Percentiles rank a stretch among this genome's conserved stretches.
Conservation (phyloP, 164 flowering plant genomes). For the Chimonanthus praecox region DNA sequence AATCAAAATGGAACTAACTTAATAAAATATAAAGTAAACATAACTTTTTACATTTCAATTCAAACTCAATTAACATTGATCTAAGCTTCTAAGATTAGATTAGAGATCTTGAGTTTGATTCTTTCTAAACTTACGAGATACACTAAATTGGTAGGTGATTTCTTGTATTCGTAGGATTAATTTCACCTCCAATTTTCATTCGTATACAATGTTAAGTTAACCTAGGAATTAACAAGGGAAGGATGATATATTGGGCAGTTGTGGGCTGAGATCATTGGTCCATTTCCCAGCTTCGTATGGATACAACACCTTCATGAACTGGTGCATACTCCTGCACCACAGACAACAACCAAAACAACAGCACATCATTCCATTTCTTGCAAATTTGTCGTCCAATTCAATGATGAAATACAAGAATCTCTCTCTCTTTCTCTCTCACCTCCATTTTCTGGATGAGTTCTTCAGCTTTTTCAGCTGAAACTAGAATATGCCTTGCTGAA, state of each 20-base stretch:
- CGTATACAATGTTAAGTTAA: no score
- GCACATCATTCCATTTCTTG: not conserved
- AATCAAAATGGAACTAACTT: no score
- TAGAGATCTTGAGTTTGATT: no score
- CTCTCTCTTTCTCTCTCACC: slow-evolving; percentile 20
- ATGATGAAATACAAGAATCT: not conserved
- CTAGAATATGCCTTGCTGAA: slow-evolving; percentile 32
- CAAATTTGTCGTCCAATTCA: not conserved
- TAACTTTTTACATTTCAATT: no score
- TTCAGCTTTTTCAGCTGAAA: slow-evolving; percentile 32
- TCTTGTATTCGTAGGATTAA: no score
- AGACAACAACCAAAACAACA: not conserved
- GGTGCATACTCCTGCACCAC: slow-evolving; percentile 16
- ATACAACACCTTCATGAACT: slow-evolving; percentile 2
- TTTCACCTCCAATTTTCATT: no score
- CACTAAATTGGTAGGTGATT: no score
- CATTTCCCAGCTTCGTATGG: slow-evolving; percentile 4
- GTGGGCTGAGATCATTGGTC: slow-evolving; percentile 20
- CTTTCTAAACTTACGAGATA: no score
- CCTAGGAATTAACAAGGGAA: no score
- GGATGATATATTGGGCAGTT: slow-evolving; percentile 18
- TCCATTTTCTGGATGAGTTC: slow-evolving; percentile 40
- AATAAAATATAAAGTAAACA: no score
- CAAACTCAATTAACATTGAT: no score
- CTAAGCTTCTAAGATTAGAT: no score